Evolutionary conservation across 2,329 filamentous ascomycete genomes (phyloP), one percentile per base, ranked within the genome.

Genomic region (Microcyclospora tardicrescens): DNA sequence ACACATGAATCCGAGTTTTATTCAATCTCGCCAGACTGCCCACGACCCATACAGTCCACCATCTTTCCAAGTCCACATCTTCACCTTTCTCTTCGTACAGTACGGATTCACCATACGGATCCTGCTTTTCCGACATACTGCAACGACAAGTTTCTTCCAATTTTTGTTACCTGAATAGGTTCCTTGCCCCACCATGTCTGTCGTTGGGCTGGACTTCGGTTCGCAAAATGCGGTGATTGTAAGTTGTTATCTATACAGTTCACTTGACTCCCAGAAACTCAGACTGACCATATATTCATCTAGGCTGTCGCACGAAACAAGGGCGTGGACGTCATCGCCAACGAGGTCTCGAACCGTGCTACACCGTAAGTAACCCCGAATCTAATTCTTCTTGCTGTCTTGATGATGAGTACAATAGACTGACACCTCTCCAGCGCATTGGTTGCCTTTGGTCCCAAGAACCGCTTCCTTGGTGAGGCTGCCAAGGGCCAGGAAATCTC

Each of bases 401-500:
- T 8, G n/a, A 24, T 8, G 19, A 24, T 24, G 19, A 8, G 19
- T 24, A 5, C 8, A 37, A 28, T 36, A 27, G 40, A 43, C 44
- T 53, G 42, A 52, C 35, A 44, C 50, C 37, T 41, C 39, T 33
- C 15, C 57, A 93, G 87, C 46, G 86, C 91, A 46, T 73, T 98
- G 50, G 91, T 98, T 56, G 87, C 85, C 57, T 98, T 98, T 65
- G 85, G 86, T 43, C 81, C 85, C 61, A 94, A 93, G 70, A 79
- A 76, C 64, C 83, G 91, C 70, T 93, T 93, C 63, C 75, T 98
- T 50, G 91, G 91, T 51, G 91, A 98, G 71, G 67, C 84, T 41
- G 91, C 91, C 53, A 96, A 96, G 77, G 96, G 89, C 52, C 89
- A 95, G 69, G 91, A 98, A 69, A 93, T 94, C 61, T 94, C 89